A percentile compares a stretch with the other conserved stretches of the same genome.
Evolutionary conservation across 805 yeast genomes (phyloP).

Genomic region (Candida ficus): DNA sequence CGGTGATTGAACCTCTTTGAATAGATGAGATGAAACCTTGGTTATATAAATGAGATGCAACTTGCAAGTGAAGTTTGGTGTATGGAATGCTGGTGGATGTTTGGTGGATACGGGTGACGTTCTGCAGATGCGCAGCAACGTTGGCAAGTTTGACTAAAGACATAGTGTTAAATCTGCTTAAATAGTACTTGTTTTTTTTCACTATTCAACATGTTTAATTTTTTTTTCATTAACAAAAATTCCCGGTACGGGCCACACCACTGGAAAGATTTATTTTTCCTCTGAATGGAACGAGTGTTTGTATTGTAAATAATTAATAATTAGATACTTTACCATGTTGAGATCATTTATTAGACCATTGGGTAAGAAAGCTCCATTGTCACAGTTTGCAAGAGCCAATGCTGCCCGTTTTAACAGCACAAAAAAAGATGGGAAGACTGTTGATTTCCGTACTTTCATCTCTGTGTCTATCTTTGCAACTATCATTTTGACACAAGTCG

Average conservation of each 20-base stretch:
- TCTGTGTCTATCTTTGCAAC: constrained; percentile 43
- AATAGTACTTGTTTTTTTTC: too few species aligned
- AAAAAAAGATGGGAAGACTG: constrained; percentile 13
- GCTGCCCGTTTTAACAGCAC: constrained; percentile 3
- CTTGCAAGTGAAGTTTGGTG: constrained; percentile 74
- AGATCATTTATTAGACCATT: constrained; percentile 2
- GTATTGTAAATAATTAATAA: too few species aligned
- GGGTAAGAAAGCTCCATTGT: too few species aligned
- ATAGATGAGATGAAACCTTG: constrained; percentile 86
- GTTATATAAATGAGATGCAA: constrained; percentile 79
- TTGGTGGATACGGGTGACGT: constrained; percentile 70
- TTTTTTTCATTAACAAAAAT: background rate
- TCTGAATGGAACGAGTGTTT: too few species aligned
- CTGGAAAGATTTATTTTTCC: too few species aligned
- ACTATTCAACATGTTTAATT: too few species aligned
- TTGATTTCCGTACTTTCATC: constrained; percentile 36
- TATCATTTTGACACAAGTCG: constrained; percentile 34
- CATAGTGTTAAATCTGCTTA: too few species aligned
- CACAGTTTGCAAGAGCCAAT: background rate
- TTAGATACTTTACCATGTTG: too few species aligned
- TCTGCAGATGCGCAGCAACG: constrained; percentile 84
- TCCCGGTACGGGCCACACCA: too few species aligned
- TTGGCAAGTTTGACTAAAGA: constrained; percentile 81
- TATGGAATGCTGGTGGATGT: constrained; percentile 79
- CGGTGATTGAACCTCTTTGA: constrained; percentile 76